Base-by-base conservation (phyloP, 306 rosid species). In the Sicyos edulis region DNA sequence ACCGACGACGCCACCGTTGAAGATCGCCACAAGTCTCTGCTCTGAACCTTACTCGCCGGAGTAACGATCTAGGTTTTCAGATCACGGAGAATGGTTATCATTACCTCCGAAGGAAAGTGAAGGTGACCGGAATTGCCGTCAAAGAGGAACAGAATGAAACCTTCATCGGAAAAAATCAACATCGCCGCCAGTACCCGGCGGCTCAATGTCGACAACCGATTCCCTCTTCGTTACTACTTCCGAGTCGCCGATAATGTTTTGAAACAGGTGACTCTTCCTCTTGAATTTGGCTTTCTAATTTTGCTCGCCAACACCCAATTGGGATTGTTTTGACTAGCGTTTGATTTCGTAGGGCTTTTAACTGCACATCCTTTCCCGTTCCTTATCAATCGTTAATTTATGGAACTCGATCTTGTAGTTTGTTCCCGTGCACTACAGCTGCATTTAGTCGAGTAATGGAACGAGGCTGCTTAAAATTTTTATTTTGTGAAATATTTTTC, bases 191-290 rank as follows among this genome's bases (percentile, higher is more conserved):
- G 85, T 57, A 85, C 98, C 68, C 96, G 82, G 82, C 82, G 75
- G 54, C 81, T 88, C 51, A 88, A 79, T 24, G 96, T 92, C 51
- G 96, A 92, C 45, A 83, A 92, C 63, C 85, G 96, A 71, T 88
- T 92, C 78, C 69, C 96, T 10, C 89, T 92, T 21, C 90, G 93
- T 4, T 87, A 84, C 65, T 92, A 92, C 79, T 76, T 73, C 24
- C 88, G 98, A 78, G 89, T 92, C 80, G 96, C 98, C 4, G 92
- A 92, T 74, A 92, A 86, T 77, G 76, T 92, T 66, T 89, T 90
- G 84, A 85, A 82, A 76, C 98, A 92, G 98, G 98, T 92, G 17
- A 55, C 56, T 10, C 62, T n/a, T 4, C 29, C 19, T 62, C 34
- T 50, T 56, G 73, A 66, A 14, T 78, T 58, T 73, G 12, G 32